Base-by-base conservation (phyloP, 345 rosid species). In the Gossypium anomalum region DNA sequence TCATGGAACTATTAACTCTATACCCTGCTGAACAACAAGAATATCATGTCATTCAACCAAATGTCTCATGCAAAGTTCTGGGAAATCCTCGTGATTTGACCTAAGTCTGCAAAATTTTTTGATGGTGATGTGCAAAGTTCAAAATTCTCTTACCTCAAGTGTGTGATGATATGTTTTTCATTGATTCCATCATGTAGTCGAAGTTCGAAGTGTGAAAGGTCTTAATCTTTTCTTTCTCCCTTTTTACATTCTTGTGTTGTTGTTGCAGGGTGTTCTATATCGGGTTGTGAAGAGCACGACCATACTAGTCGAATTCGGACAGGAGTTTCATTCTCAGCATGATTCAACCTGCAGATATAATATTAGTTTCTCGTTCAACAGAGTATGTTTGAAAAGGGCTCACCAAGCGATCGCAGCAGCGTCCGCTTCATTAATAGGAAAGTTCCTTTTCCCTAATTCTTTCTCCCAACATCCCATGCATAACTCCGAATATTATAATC, bases 401-500 rank as follows among this genome's bases (percentile, higher is more conserved):
- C 67, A 17, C 9, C 81, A 83, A 67, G 89, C 87, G 16, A 59
- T 82, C n/a, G 72, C 80, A 77, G 83, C 83, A 10, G 80, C 73
- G 8, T 61, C 84, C 0, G 67, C 61, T 74, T 74, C 80, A 74
- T 59, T 49, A 20, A 66, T 82, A 51, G 17, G 34, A 62, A 80
- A 68, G 44, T 82, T 75, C 68, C 29, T 77, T 29, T 85, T 85
- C 68, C 88, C 88, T 16, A 15, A 74, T 61, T 29, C 8, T 68
- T 11, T 8, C 63, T 5, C 47, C 19, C 55, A 20, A 49, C 51
- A 60, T 48, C 19, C 3, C 51, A 10, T 45, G 10, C 16, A 20
- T 13, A 9, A 23, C 16, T 44, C 74, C 8, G 9, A 49, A 15
- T 52, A 69, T 64, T 8, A 45, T 44, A 20, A 20, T 13, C 49